phyloP scores from a whole-genome alignment of 2,329 filamentous ascomycete species.

The Moelleriella libera region DNA sequence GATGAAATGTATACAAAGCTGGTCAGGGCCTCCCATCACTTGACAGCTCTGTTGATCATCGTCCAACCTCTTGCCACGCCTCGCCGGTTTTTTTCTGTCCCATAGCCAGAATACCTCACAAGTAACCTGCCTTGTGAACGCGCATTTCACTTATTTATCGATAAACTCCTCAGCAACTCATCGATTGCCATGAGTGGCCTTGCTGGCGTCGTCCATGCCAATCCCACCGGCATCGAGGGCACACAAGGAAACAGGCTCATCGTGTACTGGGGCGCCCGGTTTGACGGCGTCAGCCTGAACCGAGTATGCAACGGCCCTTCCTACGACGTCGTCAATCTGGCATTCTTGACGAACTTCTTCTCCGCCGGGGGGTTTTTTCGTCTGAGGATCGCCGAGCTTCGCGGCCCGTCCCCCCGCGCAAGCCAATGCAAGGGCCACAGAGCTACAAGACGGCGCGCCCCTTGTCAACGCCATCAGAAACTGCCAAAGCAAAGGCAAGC shows the following conservation, averaged over 20 bases:
- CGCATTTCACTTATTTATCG: too few relatives aligned
- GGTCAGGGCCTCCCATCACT: too few relatives aligned
- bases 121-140: too few relatives aligned
- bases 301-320: constrained; percentile 8
- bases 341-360: constrained; percentile 9
- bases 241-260: constrained; percentile 6
- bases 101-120: too few relatives aligned
- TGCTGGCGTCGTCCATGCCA: too few relatives aligned
- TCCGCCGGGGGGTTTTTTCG: constrained; percentile 4
- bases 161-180: too few relatives aligned
- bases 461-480: constrained; percentile 21
- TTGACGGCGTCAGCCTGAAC: constrained; percentile 7
- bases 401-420: background rate
- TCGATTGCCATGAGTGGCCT: too few relatives aligned
- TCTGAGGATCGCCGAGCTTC: too few relatives aligned
- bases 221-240: background rate
- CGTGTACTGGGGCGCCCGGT: constrained; percentile 10
- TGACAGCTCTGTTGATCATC: too few relatives aligned
- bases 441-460: constrained; percentile 8
- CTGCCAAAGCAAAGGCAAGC: constrained; percentile 53
- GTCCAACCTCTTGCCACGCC: too few relatives aligned
- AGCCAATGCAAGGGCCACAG: constrained; percentile 8
- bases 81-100: too few relatives aligned
- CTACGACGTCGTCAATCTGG: constrained; percentile 10
- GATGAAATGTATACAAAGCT: too few relatives aligned